Base-by-base conservation (phyloP, 164 flowering plant genomes). In the Magnolia changhungtana region DNA sequence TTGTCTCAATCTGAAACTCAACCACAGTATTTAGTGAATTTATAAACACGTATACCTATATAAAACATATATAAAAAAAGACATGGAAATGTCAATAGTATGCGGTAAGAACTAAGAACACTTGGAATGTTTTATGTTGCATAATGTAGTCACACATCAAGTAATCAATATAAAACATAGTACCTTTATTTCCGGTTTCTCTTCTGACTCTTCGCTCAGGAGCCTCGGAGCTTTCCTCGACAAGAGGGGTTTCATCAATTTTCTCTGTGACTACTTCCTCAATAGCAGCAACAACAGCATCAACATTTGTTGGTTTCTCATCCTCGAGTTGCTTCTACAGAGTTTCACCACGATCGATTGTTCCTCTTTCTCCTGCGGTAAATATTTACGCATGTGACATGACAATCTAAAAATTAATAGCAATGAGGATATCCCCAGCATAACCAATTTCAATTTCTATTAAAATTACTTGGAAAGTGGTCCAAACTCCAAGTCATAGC, bases 161-260 rank as follows among this genome's bases (percentile, higher is more conserved):
- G n/a, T n/a, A n/a, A n/a, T n/a, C n/a, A n/a, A n/a, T n/a, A n/a
- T n/a, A n/a, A n/a, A n/a, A n/a, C n/a, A n/a, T n/a, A n/a, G n/a
- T 79, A 83, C 85, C 83, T 81, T 81, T 72, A 83, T 79, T 23
- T 72, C 85, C 68, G 83, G 80, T 58, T 65, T 61, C 59, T 77
- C 55, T 13, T 69, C 77, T 1, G 77, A 49, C 50, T 74, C 79
- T 72, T 80, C 79, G 75, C 72, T 81, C 82, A 55, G 80, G 71
- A 52, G 76, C 70, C 55, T 77, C 80, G 72, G 64, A 72, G 70
- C 51, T 77, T 77, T 79, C 80, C 75, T 79, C 83, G 45, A 77
- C 75, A n/a, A 73, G 73, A 37, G 77, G 65, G 51, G 73, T 59
- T 76, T 79, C 82, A 37, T 58, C 65, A 19, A 71, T 29, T 71